These are phyloP conservation scores for Aspergillus fructus DNA, from an alignment of 2,329 filamentous ascomycete genomes.

Conservation along the genomic window DNA sequence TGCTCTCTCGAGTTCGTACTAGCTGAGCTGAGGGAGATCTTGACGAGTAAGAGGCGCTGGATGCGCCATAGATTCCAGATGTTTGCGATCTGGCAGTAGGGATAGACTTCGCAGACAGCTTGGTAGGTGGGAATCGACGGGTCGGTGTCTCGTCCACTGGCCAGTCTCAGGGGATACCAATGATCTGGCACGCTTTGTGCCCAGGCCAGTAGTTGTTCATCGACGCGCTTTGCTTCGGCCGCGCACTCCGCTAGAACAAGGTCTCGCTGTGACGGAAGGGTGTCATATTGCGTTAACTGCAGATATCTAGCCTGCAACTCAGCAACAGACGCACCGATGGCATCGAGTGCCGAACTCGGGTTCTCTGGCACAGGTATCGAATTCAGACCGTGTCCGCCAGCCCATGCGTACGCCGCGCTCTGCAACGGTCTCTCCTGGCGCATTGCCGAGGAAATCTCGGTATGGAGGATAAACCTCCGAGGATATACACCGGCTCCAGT, in stretches of 20 bases:
- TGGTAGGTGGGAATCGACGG: constrained; percentile 19
- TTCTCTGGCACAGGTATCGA: background rate
- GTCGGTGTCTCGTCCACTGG: background rate
- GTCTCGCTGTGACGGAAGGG: background rate
- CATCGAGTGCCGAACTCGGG: background rate
- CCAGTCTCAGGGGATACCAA: background rate
- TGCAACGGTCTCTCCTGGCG: background rate
- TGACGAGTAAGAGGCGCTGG: constrained; percentile 9
- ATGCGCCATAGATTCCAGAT: constrained; percentile 20
- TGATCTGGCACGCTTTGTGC: background rate
- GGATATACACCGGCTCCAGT: background rate
- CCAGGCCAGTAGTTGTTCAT: background rate
- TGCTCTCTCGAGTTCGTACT: background rate
- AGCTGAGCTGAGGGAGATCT: background rate
- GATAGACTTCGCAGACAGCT: constrained; percentile 22
- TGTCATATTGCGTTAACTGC: background rate
- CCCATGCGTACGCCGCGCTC: background rate
- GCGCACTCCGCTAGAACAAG: background rate
- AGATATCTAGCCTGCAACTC: background rate
- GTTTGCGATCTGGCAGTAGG: constrained; percentile 20
- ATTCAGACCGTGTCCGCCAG: background rate
- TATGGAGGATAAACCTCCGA: background rate
- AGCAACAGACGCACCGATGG: background rate
- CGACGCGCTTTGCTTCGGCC: background rate
- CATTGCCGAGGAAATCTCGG: background rate